Evolutionary conservation across 2,329 filamentous ascomycete genomes (phyloP).

Genomic region (Dothideomycetidae sp.): DNA sequence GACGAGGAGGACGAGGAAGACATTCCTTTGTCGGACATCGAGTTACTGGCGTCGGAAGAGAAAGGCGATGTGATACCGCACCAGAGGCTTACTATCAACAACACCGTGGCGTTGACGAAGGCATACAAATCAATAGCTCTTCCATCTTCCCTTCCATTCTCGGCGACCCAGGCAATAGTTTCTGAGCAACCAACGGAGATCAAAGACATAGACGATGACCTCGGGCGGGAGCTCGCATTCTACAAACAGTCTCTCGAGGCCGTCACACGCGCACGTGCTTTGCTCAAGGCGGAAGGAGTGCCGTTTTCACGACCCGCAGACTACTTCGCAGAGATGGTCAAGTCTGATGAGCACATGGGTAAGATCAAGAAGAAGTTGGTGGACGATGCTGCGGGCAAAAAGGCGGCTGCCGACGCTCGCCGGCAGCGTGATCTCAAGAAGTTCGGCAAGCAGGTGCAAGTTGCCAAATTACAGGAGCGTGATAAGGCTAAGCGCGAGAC

Average conservation of each 20-base stretch:
- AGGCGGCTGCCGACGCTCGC: slow-evolving; percentile 79
- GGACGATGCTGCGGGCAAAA: slow-evolving; percentile 83
- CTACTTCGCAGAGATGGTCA: slow-evolving; percentile 99
- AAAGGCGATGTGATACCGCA: slow-evolving; percentile 77
- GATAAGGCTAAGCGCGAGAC: slow-evolving; percentile 85
- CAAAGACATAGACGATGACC: slow-evolving; percentile 75
- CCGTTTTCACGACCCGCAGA: slow-evolving; percentile 81
- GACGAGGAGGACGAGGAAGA: slow-evolving; percentile 67
- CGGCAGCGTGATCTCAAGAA: slow-evolving; percentile 94
- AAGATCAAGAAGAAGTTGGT: slow-evolving; percentile 88
- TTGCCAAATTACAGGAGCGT: slow-evolving; percentile 88
- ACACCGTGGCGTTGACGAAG: slow-evolving; percentile 70
- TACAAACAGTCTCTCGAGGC: slow-evolving; percentile 79
- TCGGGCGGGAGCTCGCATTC: slow-evolving; percentile 83
- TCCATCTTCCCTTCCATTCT: slow-evolving; percentile 60
- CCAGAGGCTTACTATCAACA: slow-evolving; percentile 93
- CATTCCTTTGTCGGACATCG: slow-evolving; percentile 77
- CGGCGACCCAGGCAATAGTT: slow-evolving; percentile 64
- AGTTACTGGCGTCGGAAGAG: slow-evolving; percentile 63
- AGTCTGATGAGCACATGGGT: slow-evolving; percentile 96
- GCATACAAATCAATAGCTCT: slow-evolving; percentile 67
- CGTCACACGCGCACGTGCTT: slow-evolving; percentile 55
- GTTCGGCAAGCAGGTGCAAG: slow-evolving; percentile 96
- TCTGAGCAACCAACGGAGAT: slow-evolving; percentile 57
- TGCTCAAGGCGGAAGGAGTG: slow-evolving; percentile 67